Percentiles rank a stretch among this genome's conserved stretches.
Conservation (phyloP, 345 rosid genomes). For the Dovyalis caffra region DNA sequence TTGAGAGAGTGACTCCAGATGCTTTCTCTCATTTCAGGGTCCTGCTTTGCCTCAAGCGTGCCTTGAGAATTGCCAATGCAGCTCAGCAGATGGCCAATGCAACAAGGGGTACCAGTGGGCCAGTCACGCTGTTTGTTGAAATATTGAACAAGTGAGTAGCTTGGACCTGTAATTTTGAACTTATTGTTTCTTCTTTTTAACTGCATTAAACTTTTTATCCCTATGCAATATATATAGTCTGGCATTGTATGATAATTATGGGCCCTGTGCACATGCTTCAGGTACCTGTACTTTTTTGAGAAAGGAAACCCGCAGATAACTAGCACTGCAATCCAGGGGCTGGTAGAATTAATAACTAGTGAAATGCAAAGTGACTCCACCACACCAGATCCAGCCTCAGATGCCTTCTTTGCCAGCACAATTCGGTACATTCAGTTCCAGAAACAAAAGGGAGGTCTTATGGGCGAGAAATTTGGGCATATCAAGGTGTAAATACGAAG, state of each 20-base stretch:
- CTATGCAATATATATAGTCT: neutral
- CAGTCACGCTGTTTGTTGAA: conserved; percentile 79
- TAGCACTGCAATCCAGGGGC: conserved; percentile 65
- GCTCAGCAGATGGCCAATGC: conserved; percentile 86
- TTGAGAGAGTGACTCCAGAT: neutral
- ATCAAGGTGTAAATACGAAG: conserved; percentile 52
- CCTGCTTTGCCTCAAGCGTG: conserved; percentile 87
- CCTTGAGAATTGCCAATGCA: conserved; percentile 88
- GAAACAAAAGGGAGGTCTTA: conserved; percentile 83
- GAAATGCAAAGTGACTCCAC: conserved; percentile 74
- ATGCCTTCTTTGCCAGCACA: conserved; percentile 75
- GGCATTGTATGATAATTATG: neutral
- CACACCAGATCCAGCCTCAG: conserved; percentile 57
- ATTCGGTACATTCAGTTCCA: conserved; percentile 79
- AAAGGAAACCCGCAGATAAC: conserved; percentile 79
- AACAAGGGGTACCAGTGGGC: conserved; percentile 73
- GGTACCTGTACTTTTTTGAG: conserved; percentile 89
- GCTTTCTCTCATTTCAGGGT: conserved; percentile 47
- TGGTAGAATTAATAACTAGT: conserved; percentile 63
- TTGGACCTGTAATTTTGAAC: neutral
- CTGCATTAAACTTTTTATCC: neutral
- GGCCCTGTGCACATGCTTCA: conserved; percentile 13
- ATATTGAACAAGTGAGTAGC: conserved; percentile 79
- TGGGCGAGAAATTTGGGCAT: conserved; percentile 74
- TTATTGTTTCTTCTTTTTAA: too few relatives aligned